Evolutionary conservation across 768 basidiomycete species (phyloP).

Genomic region (Pulveroboletus ravenelii): DNA sequence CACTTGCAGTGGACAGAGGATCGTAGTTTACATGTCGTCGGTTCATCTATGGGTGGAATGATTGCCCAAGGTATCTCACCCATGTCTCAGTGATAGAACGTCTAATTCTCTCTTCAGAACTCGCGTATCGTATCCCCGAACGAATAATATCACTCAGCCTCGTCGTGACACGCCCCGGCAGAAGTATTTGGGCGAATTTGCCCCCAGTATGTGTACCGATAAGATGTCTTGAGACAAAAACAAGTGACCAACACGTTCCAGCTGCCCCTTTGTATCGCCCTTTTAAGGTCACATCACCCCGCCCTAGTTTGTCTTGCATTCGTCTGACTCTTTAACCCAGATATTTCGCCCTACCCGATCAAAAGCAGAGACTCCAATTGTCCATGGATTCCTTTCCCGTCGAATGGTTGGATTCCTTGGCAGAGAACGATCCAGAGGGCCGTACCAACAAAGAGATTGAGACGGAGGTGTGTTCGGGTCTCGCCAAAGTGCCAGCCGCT

Average conservation of each 20-base stretch:
- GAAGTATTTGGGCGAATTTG: constrained; percentile 50
- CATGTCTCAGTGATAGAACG: not conserved
- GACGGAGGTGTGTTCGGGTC: constrained; percentile 34
- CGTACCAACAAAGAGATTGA: constrained; percentile 65
- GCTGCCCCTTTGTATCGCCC: constrained; percentile 36
- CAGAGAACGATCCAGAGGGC: constrained; percentile 48
- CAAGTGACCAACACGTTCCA: constrained; percentile 15
- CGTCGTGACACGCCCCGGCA: constrained; percentile 42
- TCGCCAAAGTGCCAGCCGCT: not conserved
- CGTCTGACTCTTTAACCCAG: constrained; percentile 29
- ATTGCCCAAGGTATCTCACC: not conserved
- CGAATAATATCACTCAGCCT: constrained; percentile 54
- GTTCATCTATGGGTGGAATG: constrained; percentile 71
- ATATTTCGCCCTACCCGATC: constrained; percentile 34
- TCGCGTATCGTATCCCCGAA: constrained; percentile 60
- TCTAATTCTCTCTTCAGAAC: constrained; percentile 40
- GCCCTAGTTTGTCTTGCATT: not conserved
- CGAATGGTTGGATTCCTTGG: constrained; percentile 55
- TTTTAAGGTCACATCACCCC: constrained; percentile 30
- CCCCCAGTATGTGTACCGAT: constrained; percentile 49
- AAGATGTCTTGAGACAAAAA: not conserved
- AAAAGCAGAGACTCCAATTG: constrained; percentile 43
- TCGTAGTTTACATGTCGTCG: constrained; percentile 55
- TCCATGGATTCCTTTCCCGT: constrained; percentile 56
- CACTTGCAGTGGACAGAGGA: no score